Evolutionary conservation across 495 filamentous ascomycete genomes (phyloP), one percentile per base, ranked within the genome.

Genomic region (Aeminium ludgeri): DNA sequence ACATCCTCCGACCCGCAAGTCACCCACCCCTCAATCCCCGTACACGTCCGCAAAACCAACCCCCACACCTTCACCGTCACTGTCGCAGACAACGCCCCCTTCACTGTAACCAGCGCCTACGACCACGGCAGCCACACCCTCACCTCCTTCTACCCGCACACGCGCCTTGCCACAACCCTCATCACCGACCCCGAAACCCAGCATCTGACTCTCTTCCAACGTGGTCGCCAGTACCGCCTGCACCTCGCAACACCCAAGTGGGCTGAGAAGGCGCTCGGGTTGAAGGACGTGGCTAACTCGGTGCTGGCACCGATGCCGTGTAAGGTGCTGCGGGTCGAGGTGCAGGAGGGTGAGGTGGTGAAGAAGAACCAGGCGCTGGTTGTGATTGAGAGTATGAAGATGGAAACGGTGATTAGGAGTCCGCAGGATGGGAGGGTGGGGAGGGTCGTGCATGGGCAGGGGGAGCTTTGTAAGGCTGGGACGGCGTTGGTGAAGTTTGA

Each of bases 381-480:
- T 31, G 86, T 97, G 1, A 92, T 97, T 54, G 89, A 97, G 62
- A 95, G 87, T 42, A 97, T 97, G 89, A 97, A 97, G 70, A 97
- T 97, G 89, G 89, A 97, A 62, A 97, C 85, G 25, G 85, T 92
- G 27, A 94, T 97, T 44, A 69, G 89, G 44, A 86, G 81, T 48
- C 89, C 89, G 10, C 76, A 85, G 35, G 75, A 76, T 46, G 89
- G 85, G 6, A 69, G 76, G 7, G 71, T 97, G 44, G 73, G 75
- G 43, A 82, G 72, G 59, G 64, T 97, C 34, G 83, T 87, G 30
- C 86, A 95, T 61, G 69, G 76, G 58, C 68, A 76, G 65, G 87
- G 87, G 55, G 55, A 57, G 35, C 32, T 57, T 38, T 50, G 46
- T 45, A 55, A 51, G 38, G 52, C 44, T 1, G 55, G 55, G 6